Evolutionary conservation across 106 monocot species (phyloP).

Genomic region (Iris macrosiphon): DNA sequence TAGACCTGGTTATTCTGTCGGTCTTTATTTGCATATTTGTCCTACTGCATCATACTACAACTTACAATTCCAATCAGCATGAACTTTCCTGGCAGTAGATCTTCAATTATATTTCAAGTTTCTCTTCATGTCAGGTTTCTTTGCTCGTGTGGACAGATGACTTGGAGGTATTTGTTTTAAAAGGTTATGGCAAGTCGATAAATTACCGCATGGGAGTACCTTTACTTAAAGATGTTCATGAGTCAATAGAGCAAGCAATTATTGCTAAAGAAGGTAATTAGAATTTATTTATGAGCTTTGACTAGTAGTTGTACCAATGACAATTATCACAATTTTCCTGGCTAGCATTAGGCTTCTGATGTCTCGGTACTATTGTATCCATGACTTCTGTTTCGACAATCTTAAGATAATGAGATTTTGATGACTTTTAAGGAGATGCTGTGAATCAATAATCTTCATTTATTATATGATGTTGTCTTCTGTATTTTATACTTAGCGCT

Average conservation of each 20-base stretch:
- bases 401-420: no score
- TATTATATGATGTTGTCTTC: no score
- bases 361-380: neutral
- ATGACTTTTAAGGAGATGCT: no score
- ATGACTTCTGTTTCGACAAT: neutral
- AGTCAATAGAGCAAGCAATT: slow-evolving; percentile 89
- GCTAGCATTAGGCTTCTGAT: neutral
- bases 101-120: neutral
- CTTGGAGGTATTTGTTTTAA: slow-evolving; percentile 77
- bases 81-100: no score
- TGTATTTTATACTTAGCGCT: no score
- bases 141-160: slow-evolving; percentile 99
- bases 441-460: no score
- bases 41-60: no score
- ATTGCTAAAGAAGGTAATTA: slow-evolving; percentile 65
- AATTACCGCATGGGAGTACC: slow-evolving; percentile 97
- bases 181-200: slow-evolving; percentile 93
- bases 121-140: slow-evolving; percentile 39
- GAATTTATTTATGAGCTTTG: no score
- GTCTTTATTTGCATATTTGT: no score
- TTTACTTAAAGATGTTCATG: slow-evolving; percentile 68
- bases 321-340: neutral
- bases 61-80: no score
- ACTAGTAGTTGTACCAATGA: no score
- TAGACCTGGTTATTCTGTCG: no score